Base-by-base conservation (phyloP, 306 rosid species). In the Prinsepia uniflora region DNA sequence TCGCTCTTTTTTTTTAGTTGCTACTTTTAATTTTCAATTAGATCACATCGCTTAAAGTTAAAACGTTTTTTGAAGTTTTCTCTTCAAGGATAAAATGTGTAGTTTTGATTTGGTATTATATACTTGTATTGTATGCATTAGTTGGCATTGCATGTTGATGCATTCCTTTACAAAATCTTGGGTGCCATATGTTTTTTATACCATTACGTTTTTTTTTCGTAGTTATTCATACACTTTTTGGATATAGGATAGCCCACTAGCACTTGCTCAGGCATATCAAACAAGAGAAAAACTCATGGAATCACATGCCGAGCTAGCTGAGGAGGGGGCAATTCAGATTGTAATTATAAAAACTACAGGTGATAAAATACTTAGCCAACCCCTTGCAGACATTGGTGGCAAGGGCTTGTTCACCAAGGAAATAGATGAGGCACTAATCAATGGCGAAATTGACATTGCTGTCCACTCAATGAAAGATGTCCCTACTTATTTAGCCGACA, bases 391-490 rank as follows among this genome's bases (percentile, higher is more conserved):
- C 80, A 92, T 92, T 5, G 96, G 98, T 36, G 96, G 98, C 66
- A 92, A 92, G 87, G 96, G 98, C 18, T 58, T 92, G 71, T 90
- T 92, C 80, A 92, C 98, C 12, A 92, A 92, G 81, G 98, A 92
- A 77, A 92, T 90, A 20, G 98, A 92, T 1, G 96, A 90, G 74
- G 98, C 98, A 10, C 96, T 90, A 45, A 68, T 92, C 56, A 90
- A 82, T 7, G 72, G 91, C 13, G 93, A 86, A 6, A 75, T 92
- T 42, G 96, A 92, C 79, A 90, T 92, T 68, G 96, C 96, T 15
- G 96, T 90, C 46, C 98, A 92, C 70, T 92, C 96, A 1, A 92
- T 92, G 98, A 92, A 92, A 72, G 98, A 92, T 36, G 98, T 92
- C 17, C 98, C 98, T 1, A 92, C 98, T 5, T 85, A 85, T 74